Evolutionary conservation across 2,329 filamentous ascomycete species (phyloP).

Genomic region (Neurospora crassa): DNA sequence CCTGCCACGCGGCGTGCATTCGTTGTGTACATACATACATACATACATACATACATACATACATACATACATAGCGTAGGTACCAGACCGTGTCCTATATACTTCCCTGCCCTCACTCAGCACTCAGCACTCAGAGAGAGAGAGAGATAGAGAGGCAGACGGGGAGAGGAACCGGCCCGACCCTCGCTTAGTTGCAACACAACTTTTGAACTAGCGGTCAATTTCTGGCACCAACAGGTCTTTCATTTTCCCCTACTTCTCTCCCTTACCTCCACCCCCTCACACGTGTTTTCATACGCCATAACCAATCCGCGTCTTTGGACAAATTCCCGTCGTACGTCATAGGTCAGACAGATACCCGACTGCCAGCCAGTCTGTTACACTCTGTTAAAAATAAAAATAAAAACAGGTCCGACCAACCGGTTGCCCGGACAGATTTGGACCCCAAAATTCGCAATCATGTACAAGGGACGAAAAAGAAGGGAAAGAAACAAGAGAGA

Average conservation of each 20-base stretch:
- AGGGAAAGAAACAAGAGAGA: too few relatives aligned
- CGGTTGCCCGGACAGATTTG: neutral
- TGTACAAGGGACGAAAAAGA: too few relatives aligned
- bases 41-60: too few relatives aligned
- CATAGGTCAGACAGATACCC: neutral
- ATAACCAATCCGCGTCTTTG: neutral
- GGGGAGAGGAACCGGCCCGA: neutral
- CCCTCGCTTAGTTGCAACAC: neutral
- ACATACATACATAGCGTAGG: too few relatives aligned
- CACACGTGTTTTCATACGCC: neutral
- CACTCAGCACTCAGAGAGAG: neutral
- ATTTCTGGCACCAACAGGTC: neutral
- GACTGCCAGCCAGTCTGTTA: neutral
- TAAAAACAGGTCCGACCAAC: neutral
- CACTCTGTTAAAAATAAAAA: neutral
- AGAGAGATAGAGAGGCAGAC: too few relatives aligned
- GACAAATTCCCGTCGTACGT: neutral
- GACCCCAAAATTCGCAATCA: neutral
- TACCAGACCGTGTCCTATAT: neutral
- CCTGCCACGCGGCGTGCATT: neutral
- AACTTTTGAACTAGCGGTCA: neutral
- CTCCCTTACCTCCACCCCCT: neutral
- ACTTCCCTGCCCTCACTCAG: neutral
- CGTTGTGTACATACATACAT: neutral
- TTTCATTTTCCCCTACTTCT: neutral